Conservation (phyloP, 2,329 filamentous ascomycete species). For the Phyllosticta paracitricarpa region DNA sequence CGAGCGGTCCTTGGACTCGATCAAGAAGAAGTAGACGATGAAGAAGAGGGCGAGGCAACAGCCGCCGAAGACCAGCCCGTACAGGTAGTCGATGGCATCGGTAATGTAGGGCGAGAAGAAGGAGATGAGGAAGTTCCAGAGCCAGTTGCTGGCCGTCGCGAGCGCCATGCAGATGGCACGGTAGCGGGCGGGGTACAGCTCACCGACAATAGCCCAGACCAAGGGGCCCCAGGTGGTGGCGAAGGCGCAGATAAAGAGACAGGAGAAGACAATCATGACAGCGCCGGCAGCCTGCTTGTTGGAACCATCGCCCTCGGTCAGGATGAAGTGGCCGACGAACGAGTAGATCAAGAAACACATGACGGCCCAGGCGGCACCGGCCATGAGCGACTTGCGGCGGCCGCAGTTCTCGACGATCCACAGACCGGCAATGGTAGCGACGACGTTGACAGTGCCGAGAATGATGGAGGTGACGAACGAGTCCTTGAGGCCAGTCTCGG, state of each 20-base stretch:
- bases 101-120: slow-evolving; percentile 79
- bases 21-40: slow-evolving; percentile 68
- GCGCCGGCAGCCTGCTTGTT: slow-evolving; percentile 40
- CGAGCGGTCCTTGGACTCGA: slow-evolving; percentile 61
- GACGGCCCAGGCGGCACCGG: slow-evolving; percentile 39
- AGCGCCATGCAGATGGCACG: slow-evolving; percentile 26
- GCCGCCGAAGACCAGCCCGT: slow-evolving; percentile 66
- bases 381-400: slow-evolving; percentile 36
- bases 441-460: slow-evolving; percentile 39
- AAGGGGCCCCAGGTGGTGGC: slow-evolving; percentile 62
- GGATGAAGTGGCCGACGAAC: slow-evolving; percentile 36
- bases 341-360: slow-evolving; percentile 49
- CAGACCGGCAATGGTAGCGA: slow-evolving; percentile 36
- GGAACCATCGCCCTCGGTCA: slow-evolving; percentile 23
- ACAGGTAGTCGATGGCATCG: slow-evolving; percentile 57
- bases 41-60: slow-evolving; percentile 56
- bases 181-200: slow-evolving; percentile 53
- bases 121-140: slow-evolving; percentile 35
- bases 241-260: slow-evolving; percentile 56
- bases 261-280: slow-evolving; percentile 58
- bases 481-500: slow-evolving; percentile 30
- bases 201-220: slow-evolving; percentile 59
- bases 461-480: slow-evolving; percentile 39
- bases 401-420: slow-evolving; percentile 39
- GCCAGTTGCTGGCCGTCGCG: slow-evolving; percentile 36